Conservation (phyloP, 2,329 filamentous ascomycete species). For the Cladosporium halotolerans region DNA sequence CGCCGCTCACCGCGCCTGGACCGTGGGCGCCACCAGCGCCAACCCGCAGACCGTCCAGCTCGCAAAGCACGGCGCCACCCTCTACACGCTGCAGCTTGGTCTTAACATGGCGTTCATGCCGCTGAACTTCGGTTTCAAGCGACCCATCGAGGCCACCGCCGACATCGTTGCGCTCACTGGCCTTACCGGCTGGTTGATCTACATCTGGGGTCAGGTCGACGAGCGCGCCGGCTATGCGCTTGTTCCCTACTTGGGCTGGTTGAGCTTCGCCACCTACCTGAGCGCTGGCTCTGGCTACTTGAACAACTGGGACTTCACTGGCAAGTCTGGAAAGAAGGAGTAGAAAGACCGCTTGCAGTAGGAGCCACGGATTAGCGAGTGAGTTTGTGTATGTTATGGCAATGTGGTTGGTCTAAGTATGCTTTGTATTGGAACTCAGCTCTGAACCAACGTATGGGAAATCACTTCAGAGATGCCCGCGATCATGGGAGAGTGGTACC, state of each 20-base stretch:
- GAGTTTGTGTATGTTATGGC: no score
- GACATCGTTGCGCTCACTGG: conserved; percentile 71
- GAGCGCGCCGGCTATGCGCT: conserved; percentile 65
- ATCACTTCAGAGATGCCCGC: no score
- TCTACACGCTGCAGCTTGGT: conserved; percentile 80
- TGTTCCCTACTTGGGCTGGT: conserved; percentile 78
- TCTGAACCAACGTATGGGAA: no score
- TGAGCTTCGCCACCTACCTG: conserved; percentile 82
- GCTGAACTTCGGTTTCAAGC: conserved; percentile 75
- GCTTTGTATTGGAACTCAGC: no score
- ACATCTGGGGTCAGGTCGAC: conserved; percentile 71
- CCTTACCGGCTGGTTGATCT: conserved; percentile 65
- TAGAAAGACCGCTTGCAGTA: not conserved
- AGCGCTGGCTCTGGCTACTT: conserved; percentile 46
- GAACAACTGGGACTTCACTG: conserved; percentile 31
- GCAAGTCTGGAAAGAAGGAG: conserved; percentile 7
- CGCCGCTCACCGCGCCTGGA: conserved; percentile 72
- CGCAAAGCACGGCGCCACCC: conserved; percentile 62
- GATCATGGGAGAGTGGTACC: no score
- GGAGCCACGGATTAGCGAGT: no score
- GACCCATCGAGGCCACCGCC: conserved; percentile 65
- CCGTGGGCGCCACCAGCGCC: conserved; percentile 53
- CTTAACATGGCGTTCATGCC: conserved; percentile 89
- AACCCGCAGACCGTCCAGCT: conserved; percentile 50
- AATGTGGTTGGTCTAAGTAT: no score